Base-by-base conservation (phyloP, 805 yeast species). In the Wickerhamomyces queroliae region DNA sequence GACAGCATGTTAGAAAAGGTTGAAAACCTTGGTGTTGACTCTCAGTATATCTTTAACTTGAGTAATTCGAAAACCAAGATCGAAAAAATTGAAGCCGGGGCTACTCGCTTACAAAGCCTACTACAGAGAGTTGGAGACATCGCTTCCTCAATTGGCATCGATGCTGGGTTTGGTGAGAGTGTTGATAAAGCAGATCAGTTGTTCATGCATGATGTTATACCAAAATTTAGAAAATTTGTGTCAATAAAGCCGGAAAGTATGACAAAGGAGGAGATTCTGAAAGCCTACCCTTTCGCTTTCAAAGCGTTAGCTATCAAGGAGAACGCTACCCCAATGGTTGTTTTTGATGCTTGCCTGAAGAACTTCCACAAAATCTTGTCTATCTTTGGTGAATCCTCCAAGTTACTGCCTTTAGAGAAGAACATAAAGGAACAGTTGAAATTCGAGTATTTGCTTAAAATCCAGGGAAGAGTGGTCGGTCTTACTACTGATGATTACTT, bases 91-190 rank as follows among this genome's bases (percentile, higher is more conserved):
- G 8, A 15, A 12, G 13, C 10, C 12, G 60, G 56, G 32, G n/a
- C n/a, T n/a, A n/a, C n/a, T n/a, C n/a, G n/a, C n/a, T 48, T 55
- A 11, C 3, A 10, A 2, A 15, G 16, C 0, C 40, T 53, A 7
- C 43, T 64, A 15, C 25, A 23, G 6, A 36, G 48, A 23, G 69
- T 64, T 25, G 62, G 54, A 24, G 35, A 42, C 2, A 39, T 67
- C 9, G 67, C 72, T 0, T 37, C 39, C 2, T 32, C 45, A 3
- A 26, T 67, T 22, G 55, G 48, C 1, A 44, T 58, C 13, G 58
- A 57, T 2, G 70, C 68, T 3, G 64, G 60, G 0, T 63, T 62
- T 48, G 69, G 67, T 3, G 62, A 61, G 31, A 61, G 66, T 23
- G 49, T 63, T 12, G 60, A 56, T n/a, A 56, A 69, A 4, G 69